Conservation (phyloP, 164 flowering plant genomes). For the Piper longum region DNA sequence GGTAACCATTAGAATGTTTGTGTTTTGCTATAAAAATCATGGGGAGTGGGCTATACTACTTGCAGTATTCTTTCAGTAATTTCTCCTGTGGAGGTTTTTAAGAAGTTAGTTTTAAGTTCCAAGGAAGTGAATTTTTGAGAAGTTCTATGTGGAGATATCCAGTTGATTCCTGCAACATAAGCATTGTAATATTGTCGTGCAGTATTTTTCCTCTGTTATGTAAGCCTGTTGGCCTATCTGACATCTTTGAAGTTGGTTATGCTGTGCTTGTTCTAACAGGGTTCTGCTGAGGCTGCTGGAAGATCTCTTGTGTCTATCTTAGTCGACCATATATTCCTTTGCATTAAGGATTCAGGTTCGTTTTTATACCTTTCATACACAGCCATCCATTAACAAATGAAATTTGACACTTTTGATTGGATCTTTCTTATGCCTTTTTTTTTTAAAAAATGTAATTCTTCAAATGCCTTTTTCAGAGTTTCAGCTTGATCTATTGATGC, state of each 20-base stretch:
- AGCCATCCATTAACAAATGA: neutral
- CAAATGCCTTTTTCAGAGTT: conserved; percentile 45
- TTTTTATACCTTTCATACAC: neutral
- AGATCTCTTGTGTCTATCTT: conserved; percentile 67
- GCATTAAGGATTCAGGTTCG: conserved; percentile 89
- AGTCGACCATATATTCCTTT: conserved; percentile 89
- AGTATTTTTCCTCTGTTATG: no score
- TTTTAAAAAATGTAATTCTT: neutral
- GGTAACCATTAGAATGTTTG: conserved; percentile 12
- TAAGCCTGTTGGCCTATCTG: no score
- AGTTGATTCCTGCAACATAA: neutral
- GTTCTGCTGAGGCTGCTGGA: conserved; percentile 83
- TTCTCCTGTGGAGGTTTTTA: neutral
- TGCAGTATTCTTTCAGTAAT: neutral
- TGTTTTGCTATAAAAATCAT: neutral
- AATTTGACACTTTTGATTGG: neutral
- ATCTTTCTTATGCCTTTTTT: neutral
- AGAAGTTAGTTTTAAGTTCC: neutral
- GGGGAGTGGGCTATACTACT: conserved; percentile 9
- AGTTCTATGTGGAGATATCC: neutral
- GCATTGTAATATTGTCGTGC: neutral
- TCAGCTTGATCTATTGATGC: conserved; percentile 93
- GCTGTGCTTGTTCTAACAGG: conserved; percentile 25
- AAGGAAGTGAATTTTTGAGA: neutral
- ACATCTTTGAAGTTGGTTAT: neutral